Conservation (phyloP, 192 early-diverging fungal genomes). For the Linnemannia exigua region DNA sequence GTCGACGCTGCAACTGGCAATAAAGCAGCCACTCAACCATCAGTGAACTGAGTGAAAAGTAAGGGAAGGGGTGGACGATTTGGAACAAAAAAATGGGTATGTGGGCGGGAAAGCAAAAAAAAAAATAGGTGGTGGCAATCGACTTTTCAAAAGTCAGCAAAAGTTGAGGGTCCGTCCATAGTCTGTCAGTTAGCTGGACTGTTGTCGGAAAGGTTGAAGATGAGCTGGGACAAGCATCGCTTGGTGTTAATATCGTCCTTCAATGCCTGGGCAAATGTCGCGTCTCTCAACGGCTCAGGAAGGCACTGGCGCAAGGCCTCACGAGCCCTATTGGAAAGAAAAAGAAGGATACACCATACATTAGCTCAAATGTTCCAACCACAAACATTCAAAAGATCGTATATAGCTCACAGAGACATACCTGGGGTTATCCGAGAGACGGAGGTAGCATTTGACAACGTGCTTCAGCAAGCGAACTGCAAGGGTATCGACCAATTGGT, state of each 20-base stretch:
- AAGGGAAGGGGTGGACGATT: background rate
- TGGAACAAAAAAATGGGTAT: slow-evolving; percentile 7
- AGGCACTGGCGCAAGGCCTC: slow-evolving; percentile 92
- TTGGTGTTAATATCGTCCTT: slow-evolving; percentile 93
- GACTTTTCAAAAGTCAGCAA: background rate
- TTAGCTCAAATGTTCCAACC: background rate
- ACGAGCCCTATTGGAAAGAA: slow-evolving; percentile 68
- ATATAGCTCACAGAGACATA: slow-evolving; percentile 8
- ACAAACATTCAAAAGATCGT: background rate
- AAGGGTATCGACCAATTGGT: slow-evolving; percentile 86
- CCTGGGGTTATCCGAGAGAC: slow-evolving; percentile 90
- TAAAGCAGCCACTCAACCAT: background rate
- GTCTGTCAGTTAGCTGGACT: slow-evolving; percentile 1
- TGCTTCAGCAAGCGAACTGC: slow-evolving; percentile 91
- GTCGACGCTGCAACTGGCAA: background rate
- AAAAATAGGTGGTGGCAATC: background rate
- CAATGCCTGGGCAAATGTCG: slow-evolving; percentile 84
- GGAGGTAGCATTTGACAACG: slow-evolving; percentile 91
- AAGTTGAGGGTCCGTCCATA: background rate
- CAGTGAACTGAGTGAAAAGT: background rate
- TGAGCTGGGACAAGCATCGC: slow-evolving; percentile 79
- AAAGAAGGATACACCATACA: background rate
- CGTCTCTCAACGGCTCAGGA: slow-evolving; percentile 89
- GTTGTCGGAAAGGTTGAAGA: slow-evolving; percentile 71
- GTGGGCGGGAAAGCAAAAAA: background rate